Conservation (phyloP, 2,329 filamentous ascomycete species). For the Apiospora aurea region DNA sequence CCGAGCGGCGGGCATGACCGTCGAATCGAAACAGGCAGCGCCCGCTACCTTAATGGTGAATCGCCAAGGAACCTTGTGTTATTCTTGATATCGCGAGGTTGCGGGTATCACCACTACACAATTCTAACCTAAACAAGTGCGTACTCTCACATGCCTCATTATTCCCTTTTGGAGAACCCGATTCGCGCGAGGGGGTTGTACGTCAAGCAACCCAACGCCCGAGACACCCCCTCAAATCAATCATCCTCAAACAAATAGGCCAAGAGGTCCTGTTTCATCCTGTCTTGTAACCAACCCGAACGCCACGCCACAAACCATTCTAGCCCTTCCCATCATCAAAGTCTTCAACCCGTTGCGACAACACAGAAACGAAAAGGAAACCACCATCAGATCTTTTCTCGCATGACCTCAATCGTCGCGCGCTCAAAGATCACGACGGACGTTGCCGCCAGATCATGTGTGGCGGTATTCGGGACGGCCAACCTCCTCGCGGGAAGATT, state of each 20-base stretch:
- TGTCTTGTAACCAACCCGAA: not conserved
- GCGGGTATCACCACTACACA: not conserved
- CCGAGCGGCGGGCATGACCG: not conserved
- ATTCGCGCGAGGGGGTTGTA: not conserved
- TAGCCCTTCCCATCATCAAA: not conserved
- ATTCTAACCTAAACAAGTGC: no score
- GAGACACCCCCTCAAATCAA: not conserved
- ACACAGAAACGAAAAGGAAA: conserved; percentile 1
- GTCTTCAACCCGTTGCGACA: not conserved
- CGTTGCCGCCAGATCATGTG: not conserved
- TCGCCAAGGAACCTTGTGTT: conserved; percentile 16
- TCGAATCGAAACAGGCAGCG: not conserved
- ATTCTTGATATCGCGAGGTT: not conserved
- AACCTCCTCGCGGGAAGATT: not conserved
- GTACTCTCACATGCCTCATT: not conserved
- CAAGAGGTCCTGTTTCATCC: conserved; percentile 13
- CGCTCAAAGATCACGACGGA: not conserved
- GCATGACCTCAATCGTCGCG: no score
- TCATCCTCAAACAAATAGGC: not conserved
- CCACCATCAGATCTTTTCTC: not conserved
- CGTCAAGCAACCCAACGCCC: not conserved
- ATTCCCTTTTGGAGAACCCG: not conserved
- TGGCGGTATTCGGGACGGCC: not conserved
- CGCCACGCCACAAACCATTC: not conserved
- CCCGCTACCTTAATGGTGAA: conserved; percentile 5